Conservation (phyloP, 139 green algal species). For the Chlamydomonas asymmetrica region DNA sequence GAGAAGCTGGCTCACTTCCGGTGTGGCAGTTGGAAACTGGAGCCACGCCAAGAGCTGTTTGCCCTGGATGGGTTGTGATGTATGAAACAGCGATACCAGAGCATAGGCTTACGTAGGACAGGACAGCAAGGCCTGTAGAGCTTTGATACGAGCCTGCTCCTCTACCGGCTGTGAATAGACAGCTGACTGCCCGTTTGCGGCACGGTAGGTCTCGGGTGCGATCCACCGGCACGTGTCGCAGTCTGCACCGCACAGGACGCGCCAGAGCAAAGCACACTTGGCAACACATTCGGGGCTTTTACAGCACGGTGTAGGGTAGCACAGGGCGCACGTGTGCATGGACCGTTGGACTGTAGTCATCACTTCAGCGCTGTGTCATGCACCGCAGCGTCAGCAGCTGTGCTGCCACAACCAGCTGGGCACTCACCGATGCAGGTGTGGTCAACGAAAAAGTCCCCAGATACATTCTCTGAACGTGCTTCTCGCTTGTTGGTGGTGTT, state of each 20-base stretch:
- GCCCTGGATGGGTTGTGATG: background rate
- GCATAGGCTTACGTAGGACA: slow-evolving; percentile 79
- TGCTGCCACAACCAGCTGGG: background rate
- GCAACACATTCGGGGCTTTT: background rate
- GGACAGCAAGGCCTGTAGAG: slow-evolving; percentile 70
- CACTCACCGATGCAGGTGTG: slow-evolving; percentile 69
- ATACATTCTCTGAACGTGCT: slow-evolving; percentile 51
- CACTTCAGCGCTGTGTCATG: background rate
- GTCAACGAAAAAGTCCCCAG: slow-evolving; percentile 69
- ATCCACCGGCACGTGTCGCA: slow-evolving; percentile 87
- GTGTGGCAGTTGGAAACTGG: too few species aligned
- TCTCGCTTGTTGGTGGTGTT: slow-evolving; percentile 15
- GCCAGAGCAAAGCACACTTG: background rate
- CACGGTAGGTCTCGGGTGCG: slow-evolving; percentile 56
- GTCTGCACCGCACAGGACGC: slow-evolving; percentile 37
- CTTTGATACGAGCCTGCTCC: slow-evolving; percentile 34
- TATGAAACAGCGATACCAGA: background rate
- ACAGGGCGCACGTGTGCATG: background rate
- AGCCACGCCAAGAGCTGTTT: too few species aligned
- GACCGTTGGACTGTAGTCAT: background rate
- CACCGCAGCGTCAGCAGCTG: background rate
- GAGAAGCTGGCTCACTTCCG: background rate
- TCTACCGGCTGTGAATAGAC: slow-evolving; percentile 63
- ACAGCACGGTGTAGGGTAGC: background rate
- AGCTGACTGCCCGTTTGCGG: slow-evolving; percentile 43